phyloP scores from a whole-genome alignment of 257 asterid species.

The Nicotiana noctiflora region DNA sequence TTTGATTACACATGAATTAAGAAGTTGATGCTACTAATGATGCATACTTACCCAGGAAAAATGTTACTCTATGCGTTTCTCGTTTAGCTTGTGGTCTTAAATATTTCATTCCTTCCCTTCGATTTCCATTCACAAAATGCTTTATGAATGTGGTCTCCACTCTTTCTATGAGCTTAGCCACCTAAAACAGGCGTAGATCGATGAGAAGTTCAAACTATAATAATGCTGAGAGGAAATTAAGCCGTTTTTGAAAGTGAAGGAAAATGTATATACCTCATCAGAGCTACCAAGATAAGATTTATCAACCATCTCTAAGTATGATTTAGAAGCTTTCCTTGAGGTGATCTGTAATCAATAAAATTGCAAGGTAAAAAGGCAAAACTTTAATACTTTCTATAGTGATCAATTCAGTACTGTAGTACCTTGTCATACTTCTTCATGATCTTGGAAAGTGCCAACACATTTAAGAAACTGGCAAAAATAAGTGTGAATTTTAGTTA shows the following conservation, averaged over 20 bases:
- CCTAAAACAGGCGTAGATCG: constrained; percentile 19
- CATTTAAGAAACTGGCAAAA: constrained; percentile 61
- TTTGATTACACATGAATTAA: not conserved
- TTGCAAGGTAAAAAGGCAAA: not conserved
- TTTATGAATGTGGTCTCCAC: constrained; percentile 59
- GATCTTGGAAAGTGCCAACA: constrained; percentile 77
- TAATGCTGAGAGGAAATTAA: not conserved
- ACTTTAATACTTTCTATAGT: not conserved
- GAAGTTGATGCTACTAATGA: not conserved
- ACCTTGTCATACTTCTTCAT: constrained; percentile 95
- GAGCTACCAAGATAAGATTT: constrained; percentile 61
- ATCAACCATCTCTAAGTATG: constrained; percentile 68
- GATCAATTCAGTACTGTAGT: not conserved
- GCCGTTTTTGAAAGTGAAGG: not conserved
- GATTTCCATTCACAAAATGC: constrained; percentile 77
- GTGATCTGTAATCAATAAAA: constrained; percentile 41
- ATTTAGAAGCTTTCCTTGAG: constrained; percentile 68
- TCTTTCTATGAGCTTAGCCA: constrained; percentile 46
- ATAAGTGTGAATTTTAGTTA: constrained; percentile 1
- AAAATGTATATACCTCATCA: constrained; percentile 55
- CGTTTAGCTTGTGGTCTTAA: constrained; percentile 52
- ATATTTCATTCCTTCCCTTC: constrained; percentile 53
- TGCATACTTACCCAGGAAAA: constrained; percentile 50
- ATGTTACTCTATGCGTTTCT: constrained; percentile 66
- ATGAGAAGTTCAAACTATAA: not conserved